Base-by-base conservation (phyloP, 805 yeast species). In the Candida arabinofermentans region DNA sequence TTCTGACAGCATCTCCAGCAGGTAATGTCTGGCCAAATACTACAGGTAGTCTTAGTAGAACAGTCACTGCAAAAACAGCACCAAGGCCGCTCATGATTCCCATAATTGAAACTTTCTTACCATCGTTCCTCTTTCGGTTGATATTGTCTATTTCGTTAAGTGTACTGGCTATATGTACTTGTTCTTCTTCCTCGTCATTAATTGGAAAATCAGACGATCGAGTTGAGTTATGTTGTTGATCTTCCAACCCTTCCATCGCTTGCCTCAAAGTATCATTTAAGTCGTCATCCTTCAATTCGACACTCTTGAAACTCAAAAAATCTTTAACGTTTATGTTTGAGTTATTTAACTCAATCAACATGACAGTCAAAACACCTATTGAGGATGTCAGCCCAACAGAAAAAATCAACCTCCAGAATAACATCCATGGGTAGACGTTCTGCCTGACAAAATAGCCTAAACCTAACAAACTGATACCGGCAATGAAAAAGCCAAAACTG, bases 61-160 rank as follows among this genome's bases (percentile, higher is more conserved):
- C 59, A 1, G 74, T 54, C 1, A 81, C 86, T 0, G 86, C 71
- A 45, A 79, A 73, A 1, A 83, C 70, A 2, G 88, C 89, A 37
- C 89, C 89, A 14, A 77, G 54, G 0, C 88, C 88, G 14, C 84
- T 70, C 37, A 73, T 64, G 13, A 79, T 58, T 2, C 90, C 90
- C 33, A 83, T 70, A 18, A 80, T 54, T 0, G 87, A 82, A 0
- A 84, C 72, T 40, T 71, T 65, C 47, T 71, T 74, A 2, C 87
- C 88, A 48, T 71, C 75, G 35, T 66, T 62, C 30, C 62, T 52
- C 34, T 34, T 46, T 35, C 44, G 45, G 41, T 56, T 55, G 24
- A 59, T 41, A 21, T 43, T 39, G 39, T 51, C 48, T 4, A 58
- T 39, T 4, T 41, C 53, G 5, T 44, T 44, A 23, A 54, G 29